Evolutionary conservation across 306 rosid species (phyloP), one percentile per base, ranked within the genome.

Genomic region (Lathyrus tuberosus): DNA sequence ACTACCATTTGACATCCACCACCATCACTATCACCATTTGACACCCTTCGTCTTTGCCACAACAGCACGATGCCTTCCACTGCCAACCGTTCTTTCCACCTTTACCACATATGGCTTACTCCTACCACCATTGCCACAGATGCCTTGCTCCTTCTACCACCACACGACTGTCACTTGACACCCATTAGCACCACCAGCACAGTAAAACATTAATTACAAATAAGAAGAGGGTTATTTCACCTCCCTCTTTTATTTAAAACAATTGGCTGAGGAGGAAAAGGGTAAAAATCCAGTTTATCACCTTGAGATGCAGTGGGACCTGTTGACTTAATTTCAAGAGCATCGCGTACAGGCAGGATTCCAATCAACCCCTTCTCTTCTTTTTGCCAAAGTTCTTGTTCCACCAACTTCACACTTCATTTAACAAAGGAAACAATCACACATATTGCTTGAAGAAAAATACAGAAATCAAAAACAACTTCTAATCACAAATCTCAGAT

Each of bases 351-450:
- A 0, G 99, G 97, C 52, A 91, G 84, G 80, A 95, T 95, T 70
- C 99, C 99, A 67, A 95, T 91, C 76, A 95, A 72, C 20, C 99
- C 99, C 81, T 91, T 95, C 89, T 95, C 97, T 83, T 95, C 99
- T 17, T 92, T 81, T 85, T 91, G 99, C 99, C 99, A 95, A 24
- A 95, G 86, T 78, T 95, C 97, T 83, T 95, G 97, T 80, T 95
- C 99, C 85, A 95, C 99, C 88, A 95, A 77, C 74, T 91, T 95
- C 71, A 95, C 99, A 79, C 99, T 95, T 59, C 76, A 74, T 74
- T 59, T 60, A 69, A 74, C 53, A 41, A 73, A 73, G 13, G 20
- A 76, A 79, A 58, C 30, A 49, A 65, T 56, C 69, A 76, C 14
- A 43, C 14, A 12, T 41, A 31, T 47, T 6, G 59, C 51, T 37